phyloP scores from a whole-genome alignment of 2,329 filamentous ascomycete genomes.

The Fusarium veterinarium region DNA sequence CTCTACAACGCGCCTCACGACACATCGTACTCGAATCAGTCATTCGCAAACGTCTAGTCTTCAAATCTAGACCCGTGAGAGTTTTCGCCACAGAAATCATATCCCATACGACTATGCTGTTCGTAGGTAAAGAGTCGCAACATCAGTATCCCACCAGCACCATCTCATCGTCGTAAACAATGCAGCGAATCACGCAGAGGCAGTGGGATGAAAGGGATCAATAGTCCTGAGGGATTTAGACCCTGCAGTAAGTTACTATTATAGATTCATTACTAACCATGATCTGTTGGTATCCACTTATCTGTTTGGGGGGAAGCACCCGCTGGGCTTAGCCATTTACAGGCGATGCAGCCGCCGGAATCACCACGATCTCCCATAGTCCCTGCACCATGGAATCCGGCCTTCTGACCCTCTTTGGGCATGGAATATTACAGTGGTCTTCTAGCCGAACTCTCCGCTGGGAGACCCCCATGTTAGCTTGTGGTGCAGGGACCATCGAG shows the following conservation, averaged over 20 bases:
- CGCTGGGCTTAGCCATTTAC: neutral
- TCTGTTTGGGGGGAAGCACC: neutral
- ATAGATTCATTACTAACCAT: neutral
- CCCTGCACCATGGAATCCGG: neutral
- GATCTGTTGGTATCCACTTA: neutral
- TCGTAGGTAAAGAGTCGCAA: neutral
- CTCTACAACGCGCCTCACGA: neutral
- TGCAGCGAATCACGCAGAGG: neutral
- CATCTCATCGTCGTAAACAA: neutral
- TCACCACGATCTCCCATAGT: neutral
- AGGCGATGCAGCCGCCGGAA: slow-evolving; percentile 14
- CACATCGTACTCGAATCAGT: neutral
- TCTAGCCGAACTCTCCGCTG: neutral
- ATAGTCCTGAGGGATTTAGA: neutral
- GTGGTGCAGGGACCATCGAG: neutral
- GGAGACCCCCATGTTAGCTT: neutral
- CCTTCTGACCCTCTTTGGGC: neutral
- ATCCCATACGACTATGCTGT: neutral
- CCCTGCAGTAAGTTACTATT: neutral
- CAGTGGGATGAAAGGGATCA: neutral
- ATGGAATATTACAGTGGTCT: neutral
- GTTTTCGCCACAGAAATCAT: neutral
- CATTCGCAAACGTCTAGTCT: neutral
- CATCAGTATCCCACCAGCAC: neutral
- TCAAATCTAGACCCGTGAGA: neutral